Evolutionary conservation across 805 yeast species (phyloP), one percentile per base, ranked within the genome.

Genomic region (Myxozyma sirexii): DNA sequence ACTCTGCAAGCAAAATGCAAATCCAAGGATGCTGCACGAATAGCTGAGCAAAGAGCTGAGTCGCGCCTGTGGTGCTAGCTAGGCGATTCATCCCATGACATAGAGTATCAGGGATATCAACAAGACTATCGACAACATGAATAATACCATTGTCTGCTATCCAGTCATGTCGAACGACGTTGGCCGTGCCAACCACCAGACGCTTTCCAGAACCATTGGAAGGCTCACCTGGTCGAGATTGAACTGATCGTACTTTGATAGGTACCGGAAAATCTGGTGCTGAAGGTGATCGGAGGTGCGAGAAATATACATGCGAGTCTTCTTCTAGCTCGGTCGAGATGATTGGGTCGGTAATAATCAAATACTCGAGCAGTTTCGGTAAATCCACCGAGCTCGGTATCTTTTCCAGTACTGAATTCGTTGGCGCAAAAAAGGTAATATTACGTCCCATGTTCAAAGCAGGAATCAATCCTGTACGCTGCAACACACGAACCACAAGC

Each of bases 111-210:
- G 69, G 69, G 4, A 59, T 47, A 2, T 43, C 46, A 15, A 65
- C 49, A 3, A 67, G 41, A 19, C 57, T 33, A 33, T 67, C 69
- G 13, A 67, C 55, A 2, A 67, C 68, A 31, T 67, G 69, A 4
- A 67, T 59, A 7, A 67, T 55, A 17, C 69, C 69, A 46, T 67
- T 67, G 24, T 63, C 62, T n/a, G 69, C 69, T 6, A 46, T 27
- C 69, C 69, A 66, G 52, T 67, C 69, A 24, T 62, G 55, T 21
- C 53, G 67, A 7, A 67, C 52, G 23, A 64, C 62, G 13, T 26
- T 54, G 19, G 60, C 63, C 13, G 39, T 47, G 48, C 62, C 66
- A 17, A 64, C 42, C 3, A 46, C 52, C 15, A 65, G 47, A 6
- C 53, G 56, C 41, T 44, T 24, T 15, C 62, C 65, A 2, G 41